phyloP scores from a whole-genome alignment of 2,329 filamentous ascomycete genomes.

The Raffaelea arxii region DNA sequence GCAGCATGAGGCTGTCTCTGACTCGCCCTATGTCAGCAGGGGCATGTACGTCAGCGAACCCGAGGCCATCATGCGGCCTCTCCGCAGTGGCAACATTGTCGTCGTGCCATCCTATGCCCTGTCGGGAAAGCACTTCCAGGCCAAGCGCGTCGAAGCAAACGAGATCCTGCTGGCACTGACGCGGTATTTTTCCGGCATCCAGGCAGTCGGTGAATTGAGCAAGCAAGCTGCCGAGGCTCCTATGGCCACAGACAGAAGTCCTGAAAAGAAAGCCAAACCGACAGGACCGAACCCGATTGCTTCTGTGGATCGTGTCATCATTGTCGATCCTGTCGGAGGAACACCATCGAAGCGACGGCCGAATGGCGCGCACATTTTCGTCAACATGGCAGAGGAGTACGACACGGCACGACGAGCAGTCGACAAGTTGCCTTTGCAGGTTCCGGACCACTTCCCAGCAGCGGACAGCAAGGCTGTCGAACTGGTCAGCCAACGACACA shows the following conservation, averaged over 20 bases:
- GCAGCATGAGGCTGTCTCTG: slow-evolving; percentile 13
- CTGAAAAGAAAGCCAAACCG: slow-evolving; percentile 8
- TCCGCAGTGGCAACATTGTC: slow-evolving; percentile 59
- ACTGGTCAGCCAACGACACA: slow-evolving; percentile 32
- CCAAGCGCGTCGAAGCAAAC: slow-evolving; percentile 32
- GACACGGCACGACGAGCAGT: slow-evolving; percentile 57
- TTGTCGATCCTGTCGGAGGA: slow-evolving; percentile 79
- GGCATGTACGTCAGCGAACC: slow-evolving; percentile 32
- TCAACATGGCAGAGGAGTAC: slow-evolving; percentile 91
- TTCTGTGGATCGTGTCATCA: slow-evolving; percentile 72
- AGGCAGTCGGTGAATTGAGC: slow-evolving; percentile 14
- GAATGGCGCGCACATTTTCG: slow-evolving; percentile 66
- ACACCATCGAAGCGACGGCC: slow-evolving; percentile 58
- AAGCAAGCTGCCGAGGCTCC: not conserved
- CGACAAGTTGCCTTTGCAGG: slow-evolving; percentile 11
- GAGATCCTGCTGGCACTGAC: slow-evolving; percentile 70
- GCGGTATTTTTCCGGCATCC: slow-evolving; percentile 62
- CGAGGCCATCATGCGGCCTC: slow-evolving; percentile 51
- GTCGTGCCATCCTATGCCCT: slow-evolving; percentile 50
- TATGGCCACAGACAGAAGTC: slow-evolving; percentile 19
- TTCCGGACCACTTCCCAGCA: not conserved
- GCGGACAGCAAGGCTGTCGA: slow-evolving; percentile 3
- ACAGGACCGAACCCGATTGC: slow-evolving; percentile 37
- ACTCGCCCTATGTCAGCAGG: slow-evolving; percentile 23
- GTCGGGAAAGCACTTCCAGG: slow-evolving; percentile 27